Conservation (phyloP, 805 yeast species). For the Candida silvatica region DNA sequence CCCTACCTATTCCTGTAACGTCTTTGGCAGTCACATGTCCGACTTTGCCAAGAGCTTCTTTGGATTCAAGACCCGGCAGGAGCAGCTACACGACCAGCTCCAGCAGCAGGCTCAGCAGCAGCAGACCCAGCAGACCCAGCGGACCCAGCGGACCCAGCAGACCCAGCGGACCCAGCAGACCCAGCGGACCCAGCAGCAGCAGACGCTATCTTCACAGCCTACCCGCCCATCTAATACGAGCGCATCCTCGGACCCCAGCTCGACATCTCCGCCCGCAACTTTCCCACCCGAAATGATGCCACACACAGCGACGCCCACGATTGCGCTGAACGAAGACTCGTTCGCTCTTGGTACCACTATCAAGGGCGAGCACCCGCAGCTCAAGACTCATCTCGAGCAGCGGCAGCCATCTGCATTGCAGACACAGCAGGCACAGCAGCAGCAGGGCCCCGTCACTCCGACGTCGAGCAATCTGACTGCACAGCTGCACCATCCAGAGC, state of each 20-base stretch:
- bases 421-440: slow-evolving; percentile 3
- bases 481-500: slow-evolving; percentile 5
- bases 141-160: slow-evolving; percentile 9
- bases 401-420: slow-evolving; percentile 14
- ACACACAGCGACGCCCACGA: slow-evolving; percentile 53
- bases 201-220: no score
- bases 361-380: slow-evolving; percentile 25
- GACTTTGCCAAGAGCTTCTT: slow-evolving; percentile 18
- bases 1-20: no score
- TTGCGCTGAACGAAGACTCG: slow-evolving; percentile 54
- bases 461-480: slow-evolving; percentile 12
- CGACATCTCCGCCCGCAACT: slow-evolving; percentile 8
- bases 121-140: slow-evolving; percentile 8
- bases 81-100: neutral
- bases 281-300: slow-evolving; percentile 31
- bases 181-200: no score
- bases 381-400: slow-evolving; percentile 24
- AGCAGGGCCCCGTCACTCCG: neutral
- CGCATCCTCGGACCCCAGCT: neutral
- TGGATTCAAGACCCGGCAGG: slow-evolving; percentile 10
- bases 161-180: no score
- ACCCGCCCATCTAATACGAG: neutral
- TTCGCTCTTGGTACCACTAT: slow-evolving; percentile 66
- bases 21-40: slow-evolving; percentile 15
- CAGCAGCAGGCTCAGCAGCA: slow-evolving; percentile 2